phyloP scores from a whole-genome alignment of 257 asterid genomes.

The Capsicum pubescens region DNA sequence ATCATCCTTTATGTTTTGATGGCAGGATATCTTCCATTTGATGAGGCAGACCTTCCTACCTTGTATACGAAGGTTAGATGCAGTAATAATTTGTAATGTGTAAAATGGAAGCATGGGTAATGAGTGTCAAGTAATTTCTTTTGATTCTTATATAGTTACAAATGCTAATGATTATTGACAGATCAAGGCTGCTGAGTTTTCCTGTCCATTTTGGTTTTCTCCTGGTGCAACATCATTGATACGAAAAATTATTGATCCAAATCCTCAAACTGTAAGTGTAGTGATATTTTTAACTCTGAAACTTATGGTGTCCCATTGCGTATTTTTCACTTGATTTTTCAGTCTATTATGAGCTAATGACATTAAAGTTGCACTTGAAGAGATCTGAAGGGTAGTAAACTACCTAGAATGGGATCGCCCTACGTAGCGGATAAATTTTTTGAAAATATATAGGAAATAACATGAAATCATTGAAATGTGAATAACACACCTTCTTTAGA shows the following conservation, averaged over 20 bases:
- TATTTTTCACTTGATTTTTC: not conserved
- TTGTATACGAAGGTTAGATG: conserved; percentile 71
- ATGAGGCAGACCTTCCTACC: conserved; percentile 71
- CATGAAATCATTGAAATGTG: not conserved
- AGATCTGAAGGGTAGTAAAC: not conserved
- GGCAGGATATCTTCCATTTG: conserved; percentile 93
- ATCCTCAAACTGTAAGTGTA: conserved; percentile 77
- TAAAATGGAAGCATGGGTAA: not conserved
- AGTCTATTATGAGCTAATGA: not conserved
- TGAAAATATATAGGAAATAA: too few species aligned
- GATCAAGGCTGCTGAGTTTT: conserved; percentile 83
- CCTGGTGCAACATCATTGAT: conserved; percentile 69
- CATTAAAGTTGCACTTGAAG: conserved; percentile 9
- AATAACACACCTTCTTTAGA: not conserved
- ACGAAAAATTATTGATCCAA: conserved; percentile 78
- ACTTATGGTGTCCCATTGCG: not conserved
- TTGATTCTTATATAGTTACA: not conserved
- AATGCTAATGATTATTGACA: conserved; percentile 33
- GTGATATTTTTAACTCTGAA: not conserved
- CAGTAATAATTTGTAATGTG: conserved; percentile 3
- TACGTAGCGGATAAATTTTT: not conserved
- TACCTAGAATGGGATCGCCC: not conserved
- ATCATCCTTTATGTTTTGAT: conserved; percentile 84
- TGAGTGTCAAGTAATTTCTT: not conserved
- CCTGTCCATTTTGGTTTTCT: conserved; percentile 92